Evolutionary conservation across 2,329 filamentous ascomycete species (phyloP).

Genomic region (Colletotrichum tanaceti): DNA sequence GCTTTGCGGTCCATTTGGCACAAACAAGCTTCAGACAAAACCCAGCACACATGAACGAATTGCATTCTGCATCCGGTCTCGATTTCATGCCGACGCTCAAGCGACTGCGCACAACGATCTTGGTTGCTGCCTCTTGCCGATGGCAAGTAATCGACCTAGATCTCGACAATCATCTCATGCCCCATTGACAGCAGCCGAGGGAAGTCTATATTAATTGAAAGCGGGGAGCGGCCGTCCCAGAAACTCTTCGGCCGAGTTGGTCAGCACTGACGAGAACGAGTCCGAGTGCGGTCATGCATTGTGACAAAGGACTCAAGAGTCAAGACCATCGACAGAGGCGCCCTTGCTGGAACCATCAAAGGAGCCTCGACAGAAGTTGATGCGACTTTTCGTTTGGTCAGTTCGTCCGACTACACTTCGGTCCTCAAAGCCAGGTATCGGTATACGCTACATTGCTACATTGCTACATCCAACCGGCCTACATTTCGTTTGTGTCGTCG

Average conservation of each 20-base stretch:
- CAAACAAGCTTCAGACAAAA: constrained; percentile 37
- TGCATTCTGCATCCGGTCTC: constrained; percentile 25
- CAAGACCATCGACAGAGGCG: constrained; percentile 2
- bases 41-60: constrained; percentile 17
- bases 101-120: constrained; percentile 12
- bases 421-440: neutral
- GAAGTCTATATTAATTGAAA: neutral
- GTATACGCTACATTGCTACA: neutral
- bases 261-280: constrained; percentile 34
- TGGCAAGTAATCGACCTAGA: constrained; percentile 10
- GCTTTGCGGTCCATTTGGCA: constrained; percentile 5
- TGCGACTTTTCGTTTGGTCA: constrained; percentile 25
- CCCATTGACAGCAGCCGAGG: constrained; percentile 24
- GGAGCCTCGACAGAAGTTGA: neutral
- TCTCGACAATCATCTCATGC: constrained; percentile 1
- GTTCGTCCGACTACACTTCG: constrained; percentile 32
- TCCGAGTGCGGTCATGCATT: constrained; percentile 33
- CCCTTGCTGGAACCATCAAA: constrained; percentile 28
- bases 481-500: neutral
- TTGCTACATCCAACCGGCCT: constrained; percentile 3
- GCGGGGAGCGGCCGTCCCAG: neutral
- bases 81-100: neutral
- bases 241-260: constrained; percentile 15
- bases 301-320: neutral
- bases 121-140: neutral